Conservation (phyloP, 257 asterid genomes). For the Fraxinus pennsylvanica region DNA sequence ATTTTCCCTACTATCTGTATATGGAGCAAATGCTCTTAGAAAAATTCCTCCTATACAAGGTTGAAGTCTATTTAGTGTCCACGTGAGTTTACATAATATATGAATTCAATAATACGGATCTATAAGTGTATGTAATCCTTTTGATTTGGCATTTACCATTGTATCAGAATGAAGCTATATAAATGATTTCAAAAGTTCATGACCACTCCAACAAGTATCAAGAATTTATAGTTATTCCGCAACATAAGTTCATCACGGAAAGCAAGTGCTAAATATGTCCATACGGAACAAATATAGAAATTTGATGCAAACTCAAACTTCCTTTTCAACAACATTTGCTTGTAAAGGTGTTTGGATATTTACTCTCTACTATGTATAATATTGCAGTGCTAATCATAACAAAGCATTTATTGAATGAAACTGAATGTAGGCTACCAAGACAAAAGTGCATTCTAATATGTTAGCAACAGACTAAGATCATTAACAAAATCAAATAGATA, state of each 20-base stretch:
- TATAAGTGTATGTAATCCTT: not conserved
- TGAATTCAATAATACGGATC: too few relatives aligned
- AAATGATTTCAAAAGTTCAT: conserved; percentile 8
- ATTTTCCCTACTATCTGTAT: not conserved
- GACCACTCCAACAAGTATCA: not conserved
- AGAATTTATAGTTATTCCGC: conserved; percentile 8
- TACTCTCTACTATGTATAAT: not conserved
- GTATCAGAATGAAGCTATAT: not conserved
- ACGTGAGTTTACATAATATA: not conserved
- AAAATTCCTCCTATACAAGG: not conserved
- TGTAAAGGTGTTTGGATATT: not conserved
- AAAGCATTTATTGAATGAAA: not conserved
- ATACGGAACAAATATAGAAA: not conserved
- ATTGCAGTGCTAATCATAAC: not conserved
- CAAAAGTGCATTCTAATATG: not conserved
- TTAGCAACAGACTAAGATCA: too few relatives aligned
- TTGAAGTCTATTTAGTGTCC: not conserved
- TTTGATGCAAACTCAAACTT: not conserved
- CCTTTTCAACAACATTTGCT: not conserved
- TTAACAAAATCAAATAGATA: too few relatives aligned
- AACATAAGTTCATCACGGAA: conserved; percentile 4
- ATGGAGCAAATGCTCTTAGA: not conserved
- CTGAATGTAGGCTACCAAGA: not conserved
- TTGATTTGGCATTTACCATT: too few relatives aligned
- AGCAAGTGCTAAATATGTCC: conserved; percentile 1